These are phyloP conservation scores for Solanum lycopersicoides DNA, from an alignment of 257 asterid species.

Conservation along the genomic window DNA sequence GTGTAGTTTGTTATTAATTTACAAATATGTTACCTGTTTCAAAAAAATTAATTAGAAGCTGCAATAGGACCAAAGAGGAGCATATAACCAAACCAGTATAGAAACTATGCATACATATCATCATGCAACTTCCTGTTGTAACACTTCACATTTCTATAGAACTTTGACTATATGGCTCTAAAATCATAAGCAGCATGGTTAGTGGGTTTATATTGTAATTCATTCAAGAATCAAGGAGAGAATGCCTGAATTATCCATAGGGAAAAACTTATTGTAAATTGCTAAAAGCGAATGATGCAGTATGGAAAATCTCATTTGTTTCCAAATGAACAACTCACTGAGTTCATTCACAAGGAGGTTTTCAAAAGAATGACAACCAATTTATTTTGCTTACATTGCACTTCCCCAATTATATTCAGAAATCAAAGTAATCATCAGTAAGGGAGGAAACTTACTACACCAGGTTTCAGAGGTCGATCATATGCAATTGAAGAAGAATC, in stretches of 20 bases:
- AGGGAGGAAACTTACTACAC: constrained; percentile 62
- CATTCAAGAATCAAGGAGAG: background rate
- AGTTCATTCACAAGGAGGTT: background rate
- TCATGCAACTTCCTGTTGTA: background rate
- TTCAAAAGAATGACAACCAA: background rate
- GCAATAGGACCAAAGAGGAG: background rate
- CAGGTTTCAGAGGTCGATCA: constrained; percentile 72
- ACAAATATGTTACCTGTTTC: background rate
- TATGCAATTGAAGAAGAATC: constrained; percentile 72
- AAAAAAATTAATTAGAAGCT: background rate
- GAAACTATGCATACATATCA: background rate
- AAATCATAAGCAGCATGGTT: background rate
- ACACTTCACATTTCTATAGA: background rate
- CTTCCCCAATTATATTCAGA: background rate
- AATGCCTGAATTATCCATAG: background rate
- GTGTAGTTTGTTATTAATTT: background rate
- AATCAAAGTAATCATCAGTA: background rate
- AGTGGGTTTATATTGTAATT: background rate
- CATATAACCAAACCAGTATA: background rate
- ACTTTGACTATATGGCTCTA: background rate
- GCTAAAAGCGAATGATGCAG: background rate
- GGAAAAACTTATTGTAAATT: background rate
- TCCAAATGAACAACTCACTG: background rate
- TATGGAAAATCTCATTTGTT: background rate
- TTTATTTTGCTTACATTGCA: background rate